These are phyloP conservation scores for Chalciporus chontae DNA, from an alignment of 768 basidiomycete genomes.

Conservation along the genomic window DNA sequence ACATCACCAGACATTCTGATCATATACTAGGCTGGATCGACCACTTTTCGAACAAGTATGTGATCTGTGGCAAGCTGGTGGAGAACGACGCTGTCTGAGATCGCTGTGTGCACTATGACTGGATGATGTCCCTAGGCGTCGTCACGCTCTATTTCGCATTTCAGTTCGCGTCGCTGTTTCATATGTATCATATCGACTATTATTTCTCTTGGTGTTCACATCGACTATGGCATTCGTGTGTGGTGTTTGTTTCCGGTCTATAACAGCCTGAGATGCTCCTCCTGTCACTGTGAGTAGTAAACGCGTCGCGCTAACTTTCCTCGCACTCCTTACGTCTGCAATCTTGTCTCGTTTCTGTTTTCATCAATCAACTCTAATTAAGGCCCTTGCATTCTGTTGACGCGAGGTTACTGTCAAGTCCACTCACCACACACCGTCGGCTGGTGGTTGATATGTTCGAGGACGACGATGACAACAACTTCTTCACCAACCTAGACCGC, in stretches of 20 bases:
- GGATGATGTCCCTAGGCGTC: not conserved
- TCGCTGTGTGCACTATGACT: not conserved
- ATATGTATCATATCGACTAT: slow-evolving; percentile 11
- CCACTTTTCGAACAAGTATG: slow-evolving; percentile 91
- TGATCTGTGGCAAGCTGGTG: slow-evolving; percentile 83
- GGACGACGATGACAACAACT: slow-evolving; percentile 26
- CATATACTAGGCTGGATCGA: slow-evolving; percentile 75
- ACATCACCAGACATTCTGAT: not conserved
- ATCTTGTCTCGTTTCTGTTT: not conserved
- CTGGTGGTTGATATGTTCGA: slow-evolving; percentile 11
- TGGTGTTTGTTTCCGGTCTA: too few species aligned
- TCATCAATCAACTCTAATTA: not conserved
- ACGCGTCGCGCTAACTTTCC: too few species aligned
- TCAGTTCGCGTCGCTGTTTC: not conserved
- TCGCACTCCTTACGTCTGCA: not conserved
- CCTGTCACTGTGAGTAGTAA: not conserved
- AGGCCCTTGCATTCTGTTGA: too few species aligned
- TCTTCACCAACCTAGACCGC: slow-evolving; percentile 26
- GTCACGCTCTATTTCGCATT: not conserved
- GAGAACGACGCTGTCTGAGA: slow-evolving; percentile 58
- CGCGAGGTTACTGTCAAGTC: too few species aligned
- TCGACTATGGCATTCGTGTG: not conserved
- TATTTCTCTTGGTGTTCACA: not conserved
- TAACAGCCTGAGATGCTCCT: not conserved
- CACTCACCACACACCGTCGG: not conserved